Evolutionary conservation across 2,329 filamentous ascomycete species (phyloP), one percentile per base, ranked within the genome.

Genomic region (Macrophomina pseudophaseolina): DNA sequence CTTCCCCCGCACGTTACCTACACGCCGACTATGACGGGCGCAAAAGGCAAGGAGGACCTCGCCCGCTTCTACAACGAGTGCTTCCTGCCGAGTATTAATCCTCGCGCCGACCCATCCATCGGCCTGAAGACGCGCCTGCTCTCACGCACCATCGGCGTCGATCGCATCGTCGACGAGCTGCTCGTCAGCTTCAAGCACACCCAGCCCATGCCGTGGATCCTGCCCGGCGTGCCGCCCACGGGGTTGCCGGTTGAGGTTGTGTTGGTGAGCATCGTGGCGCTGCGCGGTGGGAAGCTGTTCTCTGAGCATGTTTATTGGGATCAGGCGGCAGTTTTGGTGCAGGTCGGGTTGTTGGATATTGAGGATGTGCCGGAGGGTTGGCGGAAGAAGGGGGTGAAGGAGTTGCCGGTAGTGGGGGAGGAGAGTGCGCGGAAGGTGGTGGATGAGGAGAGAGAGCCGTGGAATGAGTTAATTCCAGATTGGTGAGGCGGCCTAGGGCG

Each of bases 271-370:
- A 84, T 89, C 8, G 85, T 88, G 2, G 82, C 82, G 35, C 78
- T 88, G 64, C 76, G 84, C 14, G 85, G 80, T 0, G 84, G 83
- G 0, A 84, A 82, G 69, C 74, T 88, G 12, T 85, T 82, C 74
- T 83, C 82, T 18, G 87, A 89, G 72, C 81, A 87, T 62, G 75
- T 87, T 3, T 88, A 88, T 72, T 89, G 86, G 86, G 87, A 88
- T 70, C 87, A 89, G 70, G 86, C 87, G 9, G 84, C 80, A 56
- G 86, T 88, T 7, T 73, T 89, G 14, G 83, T 88, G 52, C 86
- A 88, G 72, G 78, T 86, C 0, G 87, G 87, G 0, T 71, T 88
- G 67, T 67, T 88, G 59, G 85, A 88, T 75, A 82, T 85, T 2
- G 76, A 79, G n/a, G 70, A 81, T 1, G 79, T 88, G 23, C 84